Evolutionary conservation across 805 yeast species (phyloP).

Genomic region (Lipomyces orientalis): DNA sequence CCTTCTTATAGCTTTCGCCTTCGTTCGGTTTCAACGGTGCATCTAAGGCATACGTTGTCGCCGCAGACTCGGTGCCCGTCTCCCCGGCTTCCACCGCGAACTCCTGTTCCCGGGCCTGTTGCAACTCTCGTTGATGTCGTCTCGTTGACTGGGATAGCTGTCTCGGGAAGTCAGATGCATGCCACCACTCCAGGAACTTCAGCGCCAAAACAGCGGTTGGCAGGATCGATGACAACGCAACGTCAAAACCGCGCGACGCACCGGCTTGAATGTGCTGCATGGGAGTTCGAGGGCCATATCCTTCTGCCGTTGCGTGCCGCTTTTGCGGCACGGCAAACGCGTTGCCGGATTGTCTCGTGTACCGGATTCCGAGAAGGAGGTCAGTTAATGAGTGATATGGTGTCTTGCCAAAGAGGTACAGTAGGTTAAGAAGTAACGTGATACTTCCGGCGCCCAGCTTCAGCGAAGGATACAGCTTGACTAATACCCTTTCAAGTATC

Average conservation of each 20-base stretch:
- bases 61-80: constrained; percentile 30
- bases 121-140: constrained; percentile 25
- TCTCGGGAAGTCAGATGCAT: constrained; percentile 70
- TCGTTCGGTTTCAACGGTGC: constrained; percentile 33
- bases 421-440: constrained; percentile 63
- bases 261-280: not conserved
- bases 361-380: constrained; percentile 64
- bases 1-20: constrained; percentile 29
- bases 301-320: not conserved
- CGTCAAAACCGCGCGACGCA: constrained; percentile 13
- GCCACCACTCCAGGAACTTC: constrained; percentile 94
- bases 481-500: constrained; percentile 48
- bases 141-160: constrained; percentile 47
- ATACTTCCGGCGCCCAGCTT: constrained; percentile 54
- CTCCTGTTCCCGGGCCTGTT: constrained; percentile 5
- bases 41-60: constrained; percentile 42
- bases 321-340: not conserved
- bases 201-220: constrained; percentile 82
- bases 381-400: constrained; percentile 70
- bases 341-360: constrained; percentile 57
- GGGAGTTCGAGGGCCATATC: not conserved
- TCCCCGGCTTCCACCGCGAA: constrained; percentile 23
- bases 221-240: constrained; percentile 53
- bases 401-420: constrained; percentile 68
- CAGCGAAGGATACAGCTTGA: constrained; percentile 66